Base-by-base conservation (phyloP, 768 basidiomycete species). In the Nidula microcarpa region DNA sequence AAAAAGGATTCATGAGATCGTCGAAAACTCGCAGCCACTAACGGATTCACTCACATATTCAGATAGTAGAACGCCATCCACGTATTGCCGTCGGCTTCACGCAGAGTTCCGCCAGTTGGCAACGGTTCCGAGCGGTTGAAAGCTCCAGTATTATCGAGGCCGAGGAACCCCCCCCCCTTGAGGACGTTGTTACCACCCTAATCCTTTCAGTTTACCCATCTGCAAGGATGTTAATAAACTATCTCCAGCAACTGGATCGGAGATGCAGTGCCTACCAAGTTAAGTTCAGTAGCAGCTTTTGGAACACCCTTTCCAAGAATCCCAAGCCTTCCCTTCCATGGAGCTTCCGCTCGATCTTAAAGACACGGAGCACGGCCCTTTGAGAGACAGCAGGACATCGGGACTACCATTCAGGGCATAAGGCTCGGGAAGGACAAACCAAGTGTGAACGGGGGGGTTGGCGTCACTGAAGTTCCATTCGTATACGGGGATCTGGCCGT, bases 41-140 rank as follows among this genome's bases (percentile, higher is more conserved):
- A 33, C 4, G 23, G 49, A 43, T 37, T 35, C 32, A 60, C 83
- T 60, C 56, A 91, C 97, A 98, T 98, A 64, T 96, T 96, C 54
- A 98, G 71, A 60, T 87, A 94, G 70, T 96, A 99, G 75, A 98
- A 99, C 33, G 94, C 97, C 97, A 99, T 99, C 97, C 97, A 99
- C 0, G 96, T 93, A 5, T 97, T 99, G 7, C 96, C 96, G 66
- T 99, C 97, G 6, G 97, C 94, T 71, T 99, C 97, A 51, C 96
- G 94, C 54, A 99, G 76, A 14, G 74, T 82, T 7, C 97, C 97
- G 34, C 96, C 96, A 5, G 95, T 98, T 5, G 96, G 96, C 23
- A 99, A 72, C 30, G 93, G 91, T 68, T 99, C 97, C 1, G 94
- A 96, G 46, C 97, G 88, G 73, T 99, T 99, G 78, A 99, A 99